These are phyloP conservation scores for Mrakia frigida DNA, from an alignment of 768 basidiomycete genomes.

Conservation along the genomic window DNA sequence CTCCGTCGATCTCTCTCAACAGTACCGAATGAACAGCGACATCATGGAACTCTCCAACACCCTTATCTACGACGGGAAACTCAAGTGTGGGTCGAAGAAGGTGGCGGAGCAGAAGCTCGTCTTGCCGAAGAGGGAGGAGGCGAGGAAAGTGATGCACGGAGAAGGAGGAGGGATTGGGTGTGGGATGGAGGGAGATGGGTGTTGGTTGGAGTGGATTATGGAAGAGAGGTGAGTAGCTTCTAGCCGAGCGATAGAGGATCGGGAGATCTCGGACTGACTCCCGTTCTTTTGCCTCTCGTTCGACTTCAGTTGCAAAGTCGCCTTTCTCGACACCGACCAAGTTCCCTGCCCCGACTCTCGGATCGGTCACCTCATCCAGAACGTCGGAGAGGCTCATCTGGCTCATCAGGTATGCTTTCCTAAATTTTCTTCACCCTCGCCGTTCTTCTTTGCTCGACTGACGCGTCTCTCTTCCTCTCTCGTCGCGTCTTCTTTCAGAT, in stretches of 20 bases:
- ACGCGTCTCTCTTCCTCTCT: constrained; percentile 2
- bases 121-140: constrained; percentile 38
- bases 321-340: constrained; percentile 89
- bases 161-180: neutral
- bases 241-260: neutral
- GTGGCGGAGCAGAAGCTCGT: neutral
- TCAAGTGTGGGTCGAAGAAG: constrained; percentile 59
- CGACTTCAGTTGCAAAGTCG: constrained; percentile 62
- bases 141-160: constrained; percentile 39
- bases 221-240: constrained; percentile 37
- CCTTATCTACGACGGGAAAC: constrained; percentile 71
- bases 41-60: constrained; percentile 88
- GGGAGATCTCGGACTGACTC: neutral
- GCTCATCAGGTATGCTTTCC: constrained; percentile 44
- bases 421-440: too few species aligned
- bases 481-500: constrained; percentile 58
- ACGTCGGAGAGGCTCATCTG: constrained; percentile 65
- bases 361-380: constrained; percentile 84
- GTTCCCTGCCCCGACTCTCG: constrained; percentile 74
- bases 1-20: constrained; percentile 75
- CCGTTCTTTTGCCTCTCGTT: neutral
- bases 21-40: constrained; percentile 95
- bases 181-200: constrained; percentile 43
- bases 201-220: constrained; percentile 68
- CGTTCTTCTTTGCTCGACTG: neutral